A percentile compares a stretch with the other conserved stretches of the same genome.
phyloP scores from a whole-genome alignment of 2,329 filamentous ascomycete genomes.

The Arthrobotrys megalospora region DNA sequence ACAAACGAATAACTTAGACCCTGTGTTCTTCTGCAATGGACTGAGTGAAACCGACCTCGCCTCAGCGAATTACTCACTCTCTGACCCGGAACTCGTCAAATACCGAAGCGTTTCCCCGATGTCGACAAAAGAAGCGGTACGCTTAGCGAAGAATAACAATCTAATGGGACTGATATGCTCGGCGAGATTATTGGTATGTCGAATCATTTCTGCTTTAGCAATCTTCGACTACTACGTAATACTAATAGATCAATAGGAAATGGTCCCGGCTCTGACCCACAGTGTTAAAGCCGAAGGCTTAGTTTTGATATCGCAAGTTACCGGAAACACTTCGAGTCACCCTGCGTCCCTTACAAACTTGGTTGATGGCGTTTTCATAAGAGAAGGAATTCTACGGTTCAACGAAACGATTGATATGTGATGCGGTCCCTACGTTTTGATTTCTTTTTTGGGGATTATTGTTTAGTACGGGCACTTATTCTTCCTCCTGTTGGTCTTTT shows the following conservation, averaged over 20 bases:
- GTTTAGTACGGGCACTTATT: not conserved
- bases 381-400: slow-evolving; percentile 89
- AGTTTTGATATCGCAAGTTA: slow-evolving; percentile 86
- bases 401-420: slow-evolving; percentile 88
- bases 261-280: slow-evolving; percentile 91
- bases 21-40: slow-evolving; percentile 94
- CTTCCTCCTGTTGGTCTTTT: not conserved
- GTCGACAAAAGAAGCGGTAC: slow-evolving; percentile 94
- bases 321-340: slow-evolving; percentile 69
- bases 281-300: slow-evolving; percentile 95
- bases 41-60: slow-evolving; percentile 73
- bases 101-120: slow-evolving; percentile 69
- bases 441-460: slow-evolving; percentile 4
- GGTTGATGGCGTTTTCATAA: slow-evolving; percentile 86
- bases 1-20: slow-evolving; percentile 72
- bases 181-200: slow-evolving; percentile 82
- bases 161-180: slow-evolving; percentile 97
- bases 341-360: slow-evolving; percentile 66
- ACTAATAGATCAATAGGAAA: slow-evolving; percentile 75
- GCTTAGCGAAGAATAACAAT: slow-evolving; percentile 94
- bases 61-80: slow-evolving; percentile 68
- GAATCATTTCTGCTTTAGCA: not conserved
- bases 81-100: slow-evolving; percentile 77
- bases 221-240: slow-evolving; percentile 6
- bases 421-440: slow-evolving; percentile 53